Percentiles rank a stretch among this genome's conserved stretches.
These are phyloP conservation scores for Fusarium virguliforme DNA, from an alignment of 2,329 filamentous ascomycete genomes.

Conservation along the genomic window DNA sequence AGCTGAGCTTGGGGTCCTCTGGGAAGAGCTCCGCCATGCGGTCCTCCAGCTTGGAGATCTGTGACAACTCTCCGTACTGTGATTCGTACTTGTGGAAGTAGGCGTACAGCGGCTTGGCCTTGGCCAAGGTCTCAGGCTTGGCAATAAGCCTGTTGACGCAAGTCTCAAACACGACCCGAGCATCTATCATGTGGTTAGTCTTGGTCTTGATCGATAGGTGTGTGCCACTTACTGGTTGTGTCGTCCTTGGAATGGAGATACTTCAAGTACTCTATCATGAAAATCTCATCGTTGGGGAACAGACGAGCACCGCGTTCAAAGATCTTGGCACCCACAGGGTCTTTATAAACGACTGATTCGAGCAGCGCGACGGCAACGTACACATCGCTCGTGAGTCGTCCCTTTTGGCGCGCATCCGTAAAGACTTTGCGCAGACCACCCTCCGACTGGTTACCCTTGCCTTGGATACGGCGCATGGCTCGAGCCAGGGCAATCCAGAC, in stretches of 20 bases:
- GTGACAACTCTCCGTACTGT: constrained; percentile 91
- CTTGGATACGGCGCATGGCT: constrained; percentile 94
- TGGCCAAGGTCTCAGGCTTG: constrained; percentile 80
- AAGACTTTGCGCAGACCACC: constrained; percentile 93
- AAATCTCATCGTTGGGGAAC: constrained; percentile 93
- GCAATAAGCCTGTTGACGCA: constrained; percentile 86
- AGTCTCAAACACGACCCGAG: constrained; percentile 95
- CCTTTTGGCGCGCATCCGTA: constrained; percentile 87
- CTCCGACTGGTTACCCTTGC: constrained; percentile 75
- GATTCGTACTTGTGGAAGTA: constrained; percentile 98
- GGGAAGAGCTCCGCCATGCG: constrained; percentile 96
- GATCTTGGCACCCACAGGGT: constrained; percentile 92
- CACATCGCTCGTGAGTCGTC: constrained; percentile 92
- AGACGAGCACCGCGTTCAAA: constrained; percentile 94
- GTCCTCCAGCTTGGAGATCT: constrained; percentile 91
- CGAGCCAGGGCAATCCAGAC: constrained; percentile 96
- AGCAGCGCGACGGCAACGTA: constrained; percentile 95
- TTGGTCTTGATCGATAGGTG: not conserved
- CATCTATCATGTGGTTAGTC: constrained; percentile 72
- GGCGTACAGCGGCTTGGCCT: constrained; percentile 87
- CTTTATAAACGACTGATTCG: constrained; percentile 96
- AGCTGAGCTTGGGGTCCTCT: constrained; percentile 82
- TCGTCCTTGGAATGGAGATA: constrained; percentile 94
- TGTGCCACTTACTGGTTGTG: constrained; percentile 81
- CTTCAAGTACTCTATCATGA: constrained; percentile 96